Evolutionary conservation across 192 early-diverging fungal genomes (phyloP), one percentile per base, ranked within the genome.

Genomic region (Backusella westeae): DNA sequence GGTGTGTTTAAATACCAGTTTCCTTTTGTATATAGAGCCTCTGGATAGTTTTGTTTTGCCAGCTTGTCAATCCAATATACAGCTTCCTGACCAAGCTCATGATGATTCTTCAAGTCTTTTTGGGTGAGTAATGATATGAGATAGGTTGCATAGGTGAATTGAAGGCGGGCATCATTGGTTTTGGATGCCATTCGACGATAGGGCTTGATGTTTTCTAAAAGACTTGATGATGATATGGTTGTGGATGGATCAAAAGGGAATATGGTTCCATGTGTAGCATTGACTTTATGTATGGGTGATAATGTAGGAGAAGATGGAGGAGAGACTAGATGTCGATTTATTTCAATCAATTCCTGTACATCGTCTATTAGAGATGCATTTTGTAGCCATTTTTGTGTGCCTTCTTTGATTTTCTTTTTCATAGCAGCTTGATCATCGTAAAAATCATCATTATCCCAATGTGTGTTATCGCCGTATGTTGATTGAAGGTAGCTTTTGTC

Each of bases 101-200:
- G 39, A 38, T 17, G 72, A 12, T 19, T 75, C 17, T n/a, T 49
- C 46, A 49, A 66, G 10, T 83, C 69, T 17, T 78, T 67, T 12
- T 91, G 82, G 41, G 87, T 87, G 68, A 91, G 87, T n/a, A 49
- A n/a, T 80, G 92, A 84, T 26, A 94, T 76, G 44, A 95, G 82
- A 77, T 91, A 95, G 81, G 90, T 89, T 69, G 91, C 90, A 80
- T 89, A 95, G 36, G 91, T 90, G 66, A 93, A 56, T 85, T 95
- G 93, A 38, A 90, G 87, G 29, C 85, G 80, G 26, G 86, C 84
- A 80, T 94, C 92, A 75, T 94, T 89, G 36, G 92, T 92, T 76
- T 92, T 93, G 80, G 89, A 91, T 15, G 92, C 94, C 52, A 89
- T 89, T 67, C 93, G 90, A 4, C 92, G 91, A 76, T 94, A 94